Base-by-base conservation (phyloP, 2,329 filamentous ascomycete species). In the Pyrenophora seminiperda region DNA sequence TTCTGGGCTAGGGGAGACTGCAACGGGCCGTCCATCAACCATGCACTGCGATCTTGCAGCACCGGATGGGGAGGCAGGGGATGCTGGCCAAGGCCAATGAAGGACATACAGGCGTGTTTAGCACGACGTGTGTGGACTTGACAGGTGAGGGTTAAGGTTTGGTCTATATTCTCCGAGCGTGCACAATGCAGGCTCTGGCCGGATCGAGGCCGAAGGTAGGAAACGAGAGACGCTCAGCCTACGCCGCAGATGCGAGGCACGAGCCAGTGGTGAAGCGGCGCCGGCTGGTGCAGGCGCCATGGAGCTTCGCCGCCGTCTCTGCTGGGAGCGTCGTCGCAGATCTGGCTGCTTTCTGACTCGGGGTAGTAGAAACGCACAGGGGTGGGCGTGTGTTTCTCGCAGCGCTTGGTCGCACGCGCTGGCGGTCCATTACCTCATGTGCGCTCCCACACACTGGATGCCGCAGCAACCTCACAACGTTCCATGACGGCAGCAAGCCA, bases 1-100 rank as follows among this genome's bases (percentile, higher is more conserved):
- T 68, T 56, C 61, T 63, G 55, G 68, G 61, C 66, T 62, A 61
- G 61, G 62, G 58, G 68, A 60, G 59, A 66, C 68, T 73, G 70
- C 71, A 73, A 72, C 71, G 71, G 71, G 68, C 71, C 70, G 71
- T 72, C 60, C 62, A 62, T 66, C 52, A 62, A 60, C 54, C 65
- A 67, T 65, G 62, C 63, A 61, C 57, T 62, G 61, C 60, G 57
- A 63, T 67, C 66, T 62, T 66, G 61, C 64, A 63, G 47, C 47
- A 53, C 54, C 49, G 62, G 61, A 27, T 41, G 53, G 47, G 54
- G 55, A 66, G 65, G 63, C 61, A 30, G 58, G 59, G 59, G 30
- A 58, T 61, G 64, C 62, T 56, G 60, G 66, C 53, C 58, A 53
- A 53, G 50, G 63, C 57, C 61, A 61, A 53, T 53, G 56, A 63